phyloP scores from a whole-genome alignment of 106 monocot species.

The Apostasia ramifera region DNA sequence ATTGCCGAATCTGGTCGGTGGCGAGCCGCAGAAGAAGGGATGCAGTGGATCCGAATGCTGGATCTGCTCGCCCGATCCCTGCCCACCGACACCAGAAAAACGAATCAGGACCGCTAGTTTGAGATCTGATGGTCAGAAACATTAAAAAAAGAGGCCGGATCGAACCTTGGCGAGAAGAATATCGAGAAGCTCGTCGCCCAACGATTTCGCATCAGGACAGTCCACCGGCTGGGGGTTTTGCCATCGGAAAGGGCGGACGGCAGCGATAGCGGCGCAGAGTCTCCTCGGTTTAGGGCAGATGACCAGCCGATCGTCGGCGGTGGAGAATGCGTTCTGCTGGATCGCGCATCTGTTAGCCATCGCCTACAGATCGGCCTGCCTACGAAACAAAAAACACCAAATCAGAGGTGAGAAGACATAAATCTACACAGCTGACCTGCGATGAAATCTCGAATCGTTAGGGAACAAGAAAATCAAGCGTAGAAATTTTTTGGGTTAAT shows the following conservation, averaged over 20 bases:
- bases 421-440: not conserved
- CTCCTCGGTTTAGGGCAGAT: not conserved
- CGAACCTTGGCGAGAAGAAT: not conserved
- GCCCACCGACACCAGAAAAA: not conserved
- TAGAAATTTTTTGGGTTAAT: no score
- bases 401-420: not conserved
- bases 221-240: not conserved
- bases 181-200: not conserved
- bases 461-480: not conserved
- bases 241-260: not conserved
- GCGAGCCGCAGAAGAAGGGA: slow-evolving; percentile 2
- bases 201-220: not conserved
- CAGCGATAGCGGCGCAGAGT: no score
- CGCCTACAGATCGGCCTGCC: not conserved
- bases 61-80: no score
- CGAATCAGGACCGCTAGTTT: not conserved
- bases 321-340: not conserved
- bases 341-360: slow-evolving; percentile 5
- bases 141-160: not conserved
- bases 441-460: not conserved
- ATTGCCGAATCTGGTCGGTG: not conserved
- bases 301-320: slow-evolving; percentile 1
- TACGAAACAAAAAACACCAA: not conserved
- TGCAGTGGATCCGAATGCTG: slow-evolving; percentile 2
- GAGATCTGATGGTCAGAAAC: not conserved